Evolutionary conservation across 2,329 filamentous ascomycete genomes (phyloP).

Genomic region (Alternaria sp.): DNA sequence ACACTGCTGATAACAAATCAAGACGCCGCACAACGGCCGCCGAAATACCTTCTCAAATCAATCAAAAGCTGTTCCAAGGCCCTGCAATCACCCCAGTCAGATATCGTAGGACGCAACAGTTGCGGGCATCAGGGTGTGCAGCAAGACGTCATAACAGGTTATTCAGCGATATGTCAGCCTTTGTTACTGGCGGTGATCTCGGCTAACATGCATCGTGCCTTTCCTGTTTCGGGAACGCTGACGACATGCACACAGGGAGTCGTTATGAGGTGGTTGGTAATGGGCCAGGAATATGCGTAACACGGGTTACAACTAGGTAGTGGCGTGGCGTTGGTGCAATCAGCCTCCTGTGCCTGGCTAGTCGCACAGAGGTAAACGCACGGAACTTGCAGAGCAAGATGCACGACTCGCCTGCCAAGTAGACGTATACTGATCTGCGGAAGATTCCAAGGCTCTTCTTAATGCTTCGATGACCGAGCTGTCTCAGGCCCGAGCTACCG

Average conservation of each 20-base stretch:
- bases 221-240: not conserved
- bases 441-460: no score
- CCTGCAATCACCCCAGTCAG: no score
- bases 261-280: not conserved
- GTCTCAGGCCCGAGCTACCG: no score
- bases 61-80: no score
- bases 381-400: not conserved
- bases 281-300: not conserved
- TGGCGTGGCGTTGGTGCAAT: not conserved
- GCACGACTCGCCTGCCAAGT: no score
- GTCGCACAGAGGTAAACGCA: not conserved
- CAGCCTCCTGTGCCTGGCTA: constrained; percentile 2
- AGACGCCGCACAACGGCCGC: not conserved
- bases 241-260: constrained; percentile 1
- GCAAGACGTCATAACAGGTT: not conserved
- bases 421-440: no score
- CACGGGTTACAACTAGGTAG: no score
- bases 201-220: not conserved
- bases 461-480: no score
- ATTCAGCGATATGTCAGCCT: constrained; percentile 13
- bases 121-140: no score
- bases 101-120: not conserved
- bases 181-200: not conserved
- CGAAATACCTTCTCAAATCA: not conserved
- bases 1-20: not conserved